Evolutionary conservation across 2,329 filamentous ascomycete species (phyloP), one percentile per base, ranked within the genome.

Genomic region (Podosphaera aphanis): DNA sequence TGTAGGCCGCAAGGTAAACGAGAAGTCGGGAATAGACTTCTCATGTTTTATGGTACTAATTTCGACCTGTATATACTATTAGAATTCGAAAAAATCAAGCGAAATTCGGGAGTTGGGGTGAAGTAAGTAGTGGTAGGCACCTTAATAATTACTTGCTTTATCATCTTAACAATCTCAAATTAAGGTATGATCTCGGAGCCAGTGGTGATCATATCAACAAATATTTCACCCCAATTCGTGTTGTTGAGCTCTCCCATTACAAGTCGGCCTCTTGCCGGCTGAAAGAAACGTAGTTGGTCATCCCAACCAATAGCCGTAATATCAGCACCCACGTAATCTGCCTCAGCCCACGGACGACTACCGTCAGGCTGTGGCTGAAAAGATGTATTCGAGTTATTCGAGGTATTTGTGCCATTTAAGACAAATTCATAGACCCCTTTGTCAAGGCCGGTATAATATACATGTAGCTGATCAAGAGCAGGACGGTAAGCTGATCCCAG

Each of bases 381-480:
- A 7, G 33, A 27, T 1, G 49, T 50, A 5, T 48, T 49, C 8
- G 37, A 39, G 2, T 38, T 48, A 1, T 45, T 46, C 16, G 51
- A 49, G 10, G 47, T 47, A 7, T 47, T 46, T 3, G 40, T 47
- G 8, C 51, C 51, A 42, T 42, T 42, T 27, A 42, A 18, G 7
- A 53, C 40, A 35, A 52, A 50, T 44, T 55, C 50, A 25, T 55
- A 55, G 31, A 53, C 47, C 3, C 49, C 44, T 18, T 27, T 20
- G 35, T 55, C 53, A 5, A 50, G 43, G 2, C 53, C 53, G 2
- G 51, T 53, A 33, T 52, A 55, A 47, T 51, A 55, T 18, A 55
- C 48, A 36, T 52, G 53, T 0, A 53, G 41, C 44, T 53, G 49
- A 23, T 55, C 49, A 40, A 45, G 46, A 3, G 10, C 18, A 1